Evolutionary conservation across 2,329 filamentous ascomycete genomes (phyloP).

Genomic region (Knufia petricola): DNA sequence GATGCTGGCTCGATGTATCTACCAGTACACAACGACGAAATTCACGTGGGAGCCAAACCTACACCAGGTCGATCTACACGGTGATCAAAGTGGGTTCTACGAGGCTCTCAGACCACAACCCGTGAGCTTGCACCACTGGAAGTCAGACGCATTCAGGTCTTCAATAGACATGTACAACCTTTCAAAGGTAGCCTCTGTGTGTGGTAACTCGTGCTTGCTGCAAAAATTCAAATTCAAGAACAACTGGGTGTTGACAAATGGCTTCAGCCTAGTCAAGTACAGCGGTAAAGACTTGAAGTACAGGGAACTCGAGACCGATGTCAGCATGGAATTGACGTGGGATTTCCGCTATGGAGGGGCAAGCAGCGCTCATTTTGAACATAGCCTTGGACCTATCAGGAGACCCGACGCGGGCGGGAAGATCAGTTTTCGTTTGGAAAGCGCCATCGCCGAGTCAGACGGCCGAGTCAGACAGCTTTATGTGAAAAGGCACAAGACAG

Average conservation of each 20-base stretch:
- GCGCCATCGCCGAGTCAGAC: conserved; percentile 33
- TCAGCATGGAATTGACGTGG: conserved; percentile 47
- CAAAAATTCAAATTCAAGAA: conserved; percentile 44
- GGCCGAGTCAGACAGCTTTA: conserved; percentile 48
- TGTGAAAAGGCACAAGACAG: conserved; percentile 28
- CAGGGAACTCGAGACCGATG: conserved; percentile 33
- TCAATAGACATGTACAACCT: conserved; percentile 41
- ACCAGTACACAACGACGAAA: conserved; percentile 43
- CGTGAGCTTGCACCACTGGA: conserved; percentile 55
- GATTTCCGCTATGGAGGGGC: conserved; percentile 34
- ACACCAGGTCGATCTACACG: conserved; percentile 48
- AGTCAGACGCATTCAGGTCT: conserved; percentile 43
- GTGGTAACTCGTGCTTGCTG: conserved; percentile 48
- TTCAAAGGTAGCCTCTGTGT: conserved; percentile 41
- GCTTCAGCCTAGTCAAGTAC: conserved; percentile 49
- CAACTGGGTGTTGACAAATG: conserved; percentile 47
- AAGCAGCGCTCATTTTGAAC: conserved; percentile 38
- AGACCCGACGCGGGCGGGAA: conserved; percentile 38
- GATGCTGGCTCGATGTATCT: conserved; percentile 49
- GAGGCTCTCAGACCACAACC: conserved; percentile 45
- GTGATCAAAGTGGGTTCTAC: conserved; percentile 51
- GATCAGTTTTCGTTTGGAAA: conserved; percentile 43
- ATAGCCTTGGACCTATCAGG: conserved; percentile 44
- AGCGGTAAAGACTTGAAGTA: conserved; percentile 24
- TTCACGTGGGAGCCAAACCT: conserved; percentile 48